Evolutionary conservation across 495 filamentous ascomycete species (phyloP).

Genomic region (Staphylotrichum tortipilum): DNA sequence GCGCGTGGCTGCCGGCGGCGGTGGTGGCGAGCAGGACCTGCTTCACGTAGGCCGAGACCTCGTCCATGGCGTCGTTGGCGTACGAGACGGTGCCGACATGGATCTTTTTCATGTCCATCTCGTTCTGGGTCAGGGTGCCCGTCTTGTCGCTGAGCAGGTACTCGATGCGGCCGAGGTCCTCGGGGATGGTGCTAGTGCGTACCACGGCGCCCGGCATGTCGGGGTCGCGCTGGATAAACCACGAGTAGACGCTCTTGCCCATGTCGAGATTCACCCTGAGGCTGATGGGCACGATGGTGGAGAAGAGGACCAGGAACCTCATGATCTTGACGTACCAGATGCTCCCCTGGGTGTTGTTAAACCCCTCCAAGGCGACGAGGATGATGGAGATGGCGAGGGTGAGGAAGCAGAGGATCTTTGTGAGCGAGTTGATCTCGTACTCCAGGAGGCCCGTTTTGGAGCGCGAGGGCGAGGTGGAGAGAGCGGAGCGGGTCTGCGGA

Average conservation of each 20-base stretch:
- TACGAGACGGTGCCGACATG: constrained; percentile 98
- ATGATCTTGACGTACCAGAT: constrained; percentile 93
- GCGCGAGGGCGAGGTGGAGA: constrained; percentile 83
- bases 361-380: constrained; percentile 80
- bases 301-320: constrained; percentile 95
- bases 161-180: constrained; percentile 91
- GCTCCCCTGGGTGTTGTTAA: constrained; percentile 53
- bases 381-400: constrained; percentile 80
- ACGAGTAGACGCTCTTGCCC: constrained; percentile 92
- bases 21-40: constrained; percentile 61
- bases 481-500: constrained; percentile 83
- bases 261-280: constrained; percentile 93
- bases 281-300: constrained; percentile 95
- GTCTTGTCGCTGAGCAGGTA: constrained; percentile 97
- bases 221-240: constrained; percentile 85
- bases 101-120: constrained; percentile 98
- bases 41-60: constrained; percentile 75
- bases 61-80: constrained; percentile 97
- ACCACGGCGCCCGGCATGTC: constrained; percentile 90
- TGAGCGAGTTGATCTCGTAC: constrained; percentile 95
- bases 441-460: constrained; percentile 91
- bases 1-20: constrained; percentile 28
- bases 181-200: constrained; percentile 91
- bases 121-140: constrained; percentile 92
- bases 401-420: constrained; percentile 87